Base-by-base conservation (phyloP, 2,329 filamentous ascomycete species). In the Biscogniauxia marginata region DNA sequence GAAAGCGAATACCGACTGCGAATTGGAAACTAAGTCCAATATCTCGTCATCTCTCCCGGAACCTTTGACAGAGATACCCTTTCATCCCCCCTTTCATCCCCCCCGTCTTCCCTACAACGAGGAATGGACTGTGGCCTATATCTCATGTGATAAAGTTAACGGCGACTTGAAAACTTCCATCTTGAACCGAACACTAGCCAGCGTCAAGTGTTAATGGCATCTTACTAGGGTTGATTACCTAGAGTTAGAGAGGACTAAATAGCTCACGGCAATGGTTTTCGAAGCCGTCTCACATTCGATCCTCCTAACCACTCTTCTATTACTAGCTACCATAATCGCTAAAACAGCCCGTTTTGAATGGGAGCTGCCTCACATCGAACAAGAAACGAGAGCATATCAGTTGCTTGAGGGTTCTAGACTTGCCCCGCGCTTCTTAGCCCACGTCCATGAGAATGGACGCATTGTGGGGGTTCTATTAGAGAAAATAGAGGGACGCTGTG, bases 401-500 rank as follows among this genome's bases (percentile, higher is more conserved):
- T 30, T 65, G 23, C 59, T 69, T 39, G 59, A 73, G 57, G 64
- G 60, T 52, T 59, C 48, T n/a, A 66, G 60, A 43, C 50, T 75
- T 23, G 70, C 69, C 23, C 70, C 71, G 8, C 63, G 57, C 45
- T 74, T 75, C 61, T 62, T 75, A 23, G 71, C 60, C 46, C 69
- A 75, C 62, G 49, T 75, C 47, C 63, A 65, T 46, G 70, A 74
- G 63, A 61, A 69, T 51, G 70, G 70, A 52, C 67, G 71, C 19
- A 61, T 73, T 45, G 69, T 74, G 22, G 71, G 73, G 8, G 69
- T 75, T 57, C 54, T 75, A 23, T 49, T 73, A 52, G 67, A 72
- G 58, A 73, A 71, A 54, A 30, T 72, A 25, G 64, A 74, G 47
- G 71, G 67, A 44, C 62, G 64, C 18, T 57, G 48, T 62, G 67